phyloP scores from a whole-genome alignment of 306 rosid species.

The Cucumis melo region DNA sequence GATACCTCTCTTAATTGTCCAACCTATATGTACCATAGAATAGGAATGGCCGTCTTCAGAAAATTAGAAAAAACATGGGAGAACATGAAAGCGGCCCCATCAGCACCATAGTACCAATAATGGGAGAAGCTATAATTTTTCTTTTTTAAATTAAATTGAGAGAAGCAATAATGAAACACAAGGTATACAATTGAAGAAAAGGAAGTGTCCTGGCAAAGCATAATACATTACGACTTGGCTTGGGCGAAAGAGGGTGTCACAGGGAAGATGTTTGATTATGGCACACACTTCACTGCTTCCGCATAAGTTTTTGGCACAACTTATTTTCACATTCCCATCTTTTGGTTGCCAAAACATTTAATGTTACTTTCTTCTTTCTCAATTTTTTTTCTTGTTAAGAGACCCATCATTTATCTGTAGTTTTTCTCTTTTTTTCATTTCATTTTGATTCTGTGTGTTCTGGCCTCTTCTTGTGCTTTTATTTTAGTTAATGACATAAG shows the following conservation, averaged over 20 bases:
- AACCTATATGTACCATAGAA: conserved; percentile 31
- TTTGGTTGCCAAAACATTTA: too few species aligned
- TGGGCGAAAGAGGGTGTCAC: too few species aligned
- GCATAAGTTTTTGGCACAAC: too few species aligned
- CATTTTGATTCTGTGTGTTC: background rate
- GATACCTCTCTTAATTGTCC: conserved; percentile 70
- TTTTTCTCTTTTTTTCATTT: background rate
- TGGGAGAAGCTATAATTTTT: too few species aligned
- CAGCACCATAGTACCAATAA: background rate
- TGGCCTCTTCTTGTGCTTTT: background rate
- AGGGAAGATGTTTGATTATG: too few species aligned
- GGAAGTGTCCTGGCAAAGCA: background rate
- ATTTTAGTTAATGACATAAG: background rate
- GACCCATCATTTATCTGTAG: background rate
- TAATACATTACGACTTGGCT: background rate
- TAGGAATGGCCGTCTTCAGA: conserved; percentile 9
- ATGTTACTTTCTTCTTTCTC: too few species aligned
- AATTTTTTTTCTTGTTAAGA: too few species aligned
- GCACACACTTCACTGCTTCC: too few species aligned
- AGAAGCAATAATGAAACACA: background rate
- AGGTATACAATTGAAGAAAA: background rate
- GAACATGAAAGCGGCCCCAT: background rate
- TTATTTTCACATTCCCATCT: too few species aligned
- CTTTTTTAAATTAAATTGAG: background rate
- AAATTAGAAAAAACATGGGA: background rate